Base-by-base conservation (phyloP, 495 filamentous ascomycete species). In the Penicillium manginii region DNA sequence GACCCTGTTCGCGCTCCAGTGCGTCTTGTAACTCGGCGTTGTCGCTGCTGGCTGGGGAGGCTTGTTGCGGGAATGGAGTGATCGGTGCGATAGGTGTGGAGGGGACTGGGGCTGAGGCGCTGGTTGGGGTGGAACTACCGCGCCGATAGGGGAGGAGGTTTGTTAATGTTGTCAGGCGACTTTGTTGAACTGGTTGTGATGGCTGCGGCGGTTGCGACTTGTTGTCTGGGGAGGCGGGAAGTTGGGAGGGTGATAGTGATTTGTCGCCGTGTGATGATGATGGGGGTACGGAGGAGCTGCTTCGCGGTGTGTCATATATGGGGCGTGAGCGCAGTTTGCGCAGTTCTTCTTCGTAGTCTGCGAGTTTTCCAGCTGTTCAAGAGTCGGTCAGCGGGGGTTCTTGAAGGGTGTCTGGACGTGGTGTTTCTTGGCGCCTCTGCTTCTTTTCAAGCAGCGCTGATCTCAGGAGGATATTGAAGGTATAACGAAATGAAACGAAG, bases 301-400 rank as follows among this genome's bases (percentile, higher is more conserved):
- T 74, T 54, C 66, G 60, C 5, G 68, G 61, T 46, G 57, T 66
- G 40, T 69, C 55, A 40, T 67, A 59, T 50, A 57, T 57, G 61
- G 68, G 52, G 74, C 79, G 60, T 22, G 83, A 69, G 62, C 86
- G 86, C 52, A 92, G 81, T 32, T 81, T 81, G 57, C 82, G 83
- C 8, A 96, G 74, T 74, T 96, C 91, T 70, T 96, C 91, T 82
- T 98, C 94, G 82, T 97, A 97, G 77, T 96, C 91, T 67, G 92
- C 90, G 73, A 92, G 86, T 78, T 91, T 90, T 76, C 92, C 87
- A 55, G 80, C 83, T 86, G 63, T 66, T 10, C 32, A 46, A 56
- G 26, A 58, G 55, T 55, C 48, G 35, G 57, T 57, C 40, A 43
- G 40, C n/a, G 40, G 6, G 15, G 15, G 35, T 9, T 18, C 42